A percentile compares a stretch with the other conserved stretches of the same genome.
These are phyloP conservation scores for Xylaria flabelliformis DNA, from an alignment of 495 filamentous ascomycete species.

Conservation along the genomic window DNA sequence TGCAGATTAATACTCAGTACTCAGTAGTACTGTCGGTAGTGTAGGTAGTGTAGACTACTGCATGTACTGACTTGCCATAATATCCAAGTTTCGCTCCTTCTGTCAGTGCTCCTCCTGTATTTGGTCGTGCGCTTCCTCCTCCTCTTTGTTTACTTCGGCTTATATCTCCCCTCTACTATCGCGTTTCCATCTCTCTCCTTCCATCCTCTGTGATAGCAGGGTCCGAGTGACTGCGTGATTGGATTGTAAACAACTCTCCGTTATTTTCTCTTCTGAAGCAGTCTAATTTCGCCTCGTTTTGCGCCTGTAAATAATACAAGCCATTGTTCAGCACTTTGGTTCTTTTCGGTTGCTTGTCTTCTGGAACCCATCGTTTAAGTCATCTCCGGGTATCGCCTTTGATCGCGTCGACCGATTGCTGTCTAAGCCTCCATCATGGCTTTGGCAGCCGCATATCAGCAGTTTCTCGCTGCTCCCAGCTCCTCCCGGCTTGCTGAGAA, in stretches of 20 bases:
- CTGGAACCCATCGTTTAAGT: neutral
- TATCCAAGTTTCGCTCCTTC: constrained; percentile 8
- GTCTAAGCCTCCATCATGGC: constrained; percentile 56
- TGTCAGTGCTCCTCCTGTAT: neutral
- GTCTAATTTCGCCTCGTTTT: neutral
- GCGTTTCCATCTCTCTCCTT: constrained; percentile 10
- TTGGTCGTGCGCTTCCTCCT: constrained; percentile 19
- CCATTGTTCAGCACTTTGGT: constrained; percentile 1
- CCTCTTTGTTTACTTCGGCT: constrained; percentile 23
- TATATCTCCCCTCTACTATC: neutral
- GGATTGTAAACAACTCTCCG: constrained; percentile 17
- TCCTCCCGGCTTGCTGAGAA: constrained; percentile 67
- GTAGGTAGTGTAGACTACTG: neutral
- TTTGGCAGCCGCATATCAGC: constrained; percentile 73
- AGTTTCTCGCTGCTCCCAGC: constrained; percentile 75
- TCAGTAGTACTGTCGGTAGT: neutral
- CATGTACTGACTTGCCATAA: neutral
- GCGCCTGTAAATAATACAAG: neutral
- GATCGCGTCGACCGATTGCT: neutral
- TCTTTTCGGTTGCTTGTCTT: constrained; percentile 15
- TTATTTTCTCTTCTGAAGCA: neutral
- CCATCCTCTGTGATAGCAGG: neutral
- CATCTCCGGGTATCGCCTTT: constrained; percentile 6
- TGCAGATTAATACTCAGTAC: neutral
- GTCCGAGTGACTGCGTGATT: neutral